Conservation (phyloP, 176 grass and related monocot genomes). For the Olyra latifolia region DNA sequence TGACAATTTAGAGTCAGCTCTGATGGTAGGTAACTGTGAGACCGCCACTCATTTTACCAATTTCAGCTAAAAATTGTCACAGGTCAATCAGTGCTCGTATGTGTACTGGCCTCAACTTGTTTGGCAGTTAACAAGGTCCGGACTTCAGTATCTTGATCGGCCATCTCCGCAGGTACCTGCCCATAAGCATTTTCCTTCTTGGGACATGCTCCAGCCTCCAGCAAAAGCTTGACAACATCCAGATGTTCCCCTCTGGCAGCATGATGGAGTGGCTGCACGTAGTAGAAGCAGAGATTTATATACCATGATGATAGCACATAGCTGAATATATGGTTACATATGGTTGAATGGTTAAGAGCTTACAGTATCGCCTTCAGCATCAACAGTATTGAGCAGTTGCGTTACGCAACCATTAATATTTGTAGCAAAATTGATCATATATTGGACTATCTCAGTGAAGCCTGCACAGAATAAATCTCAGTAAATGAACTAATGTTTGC, state of each 20-base stretch:
- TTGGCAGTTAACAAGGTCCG: conserved; percentile 52
- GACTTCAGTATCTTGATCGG: conserved; percentile 76
- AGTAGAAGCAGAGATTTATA: not conserved
- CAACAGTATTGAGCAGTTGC: conserved; percentile 66
- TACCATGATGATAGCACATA: not conserved
- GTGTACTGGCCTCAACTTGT: conserved; percentile 42
- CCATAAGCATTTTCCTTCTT: conserved; percentile 72
- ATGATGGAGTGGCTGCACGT: conserved; percentile 85
- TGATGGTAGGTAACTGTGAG: not conserved
- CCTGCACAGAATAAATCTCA: conserved; percentile 40
- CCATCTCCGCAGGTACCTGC: conserved; percentile 80
- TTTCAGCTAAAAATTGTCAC: conserved; percentile 17
- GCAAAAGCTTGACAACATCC: conserved; percentile 73
- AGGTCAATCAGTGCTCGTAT: conserved; percentile 17
- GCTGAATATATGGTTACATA: not conserved
- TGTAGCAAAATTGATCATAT: conserved; percentile 68
- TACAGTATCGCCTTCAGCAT: conserved; percentile 94
- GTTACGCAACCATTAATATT: conserved; percentile 37
- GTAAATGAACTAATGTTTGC: conserved; percentile 5
- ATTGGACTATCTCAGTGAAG: conserved; percentile 73
- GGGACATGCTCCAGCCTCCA: conserved; percentile 70
- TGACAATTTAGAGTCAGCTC: not conserved
- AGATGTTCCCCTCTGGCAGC: conserved; percentile 90
- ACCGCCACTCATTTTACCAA: not conserved
- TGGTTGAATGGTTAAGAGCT: not conserved